phyloP scores from a whole-genome alignment of 2,329 filamentous ascomycete species.

The Sclerotinia subarctica region DNA sequence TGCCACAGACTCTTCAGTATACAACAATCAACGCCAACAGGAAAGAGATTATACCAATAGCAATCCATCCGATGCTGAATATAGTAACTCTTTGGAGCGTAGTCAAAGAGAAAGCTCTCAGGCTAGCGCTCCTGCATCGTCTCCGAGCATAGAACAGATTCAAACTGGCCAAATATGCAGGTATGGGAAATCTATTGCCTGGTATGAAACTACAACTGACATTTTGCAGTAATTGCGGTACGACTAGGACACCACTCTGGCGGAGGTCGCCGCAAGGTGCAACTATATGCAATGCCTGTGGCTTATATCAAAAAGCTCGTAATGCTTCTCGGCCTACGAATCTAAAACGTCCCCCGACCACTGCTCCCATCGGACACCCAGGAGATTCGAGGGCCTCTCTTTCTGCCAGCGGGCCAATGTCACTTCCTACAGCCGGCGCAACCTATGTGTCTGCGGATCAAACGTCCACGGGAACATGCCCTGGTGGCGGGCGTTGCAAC shows the following conservation, averaged over 20 bases:
- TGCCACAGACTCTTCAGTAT: slow-evolving; percentile 27
- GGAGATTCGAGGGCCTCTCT: slow-evolving; percentile 35
- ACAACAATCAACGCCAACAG: slow-evolving; percentile 17
- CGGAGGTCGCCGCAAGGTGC: slow-evolving; percentile 86
- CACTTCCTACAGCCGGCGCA: slow-evolving; percentile 46
- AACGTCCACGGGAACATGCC: slow-evolving; percentile 79
- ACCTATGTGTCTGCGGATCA: slow-evolving; percentile 78
- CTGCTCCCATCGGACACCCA: slow-evolving; percentile 35
- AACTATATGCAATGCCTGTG: slow-evolving; percentile 97
- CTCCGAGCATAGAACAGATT: slow-evolving; percentile 19
- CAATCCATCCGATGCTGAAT: slow-evolving; percentile 26
- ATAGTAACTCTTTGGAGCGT: slow-evolving; percentile 25
- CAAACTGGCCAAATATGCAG: slow-evolving; percentile 68
- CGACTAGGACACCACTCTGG: slow-evolving; percentile 92
- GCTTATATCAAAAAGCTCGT: slow-evolving; percentile 88
- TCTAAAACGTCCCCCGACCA: slow-evolving; percentile 70
- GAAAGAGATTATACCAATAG: slow-evolving; percentile 22
- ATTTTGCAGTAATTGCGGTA: slow-evolving; percentile 80
- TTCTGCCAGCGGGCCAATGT: slow-evolving; percentile 37
- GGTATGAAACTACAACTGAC: slow-evolving; percentile 22
- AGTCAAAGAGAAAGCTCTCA: slow-evolving; percentile 28
- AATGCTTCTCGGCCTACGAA: slow-evolving; percentile 90
- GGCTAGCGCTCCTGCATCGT: slow-evolving; percentile 8
- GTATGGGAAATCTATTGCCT: slow-evolving; percentile 45
- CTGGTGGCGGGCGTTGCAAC: slow-evolving; percentile 91